Conservation (phyloP, 164 flowering plant genomes). For the Malania oleifera region DNA sequence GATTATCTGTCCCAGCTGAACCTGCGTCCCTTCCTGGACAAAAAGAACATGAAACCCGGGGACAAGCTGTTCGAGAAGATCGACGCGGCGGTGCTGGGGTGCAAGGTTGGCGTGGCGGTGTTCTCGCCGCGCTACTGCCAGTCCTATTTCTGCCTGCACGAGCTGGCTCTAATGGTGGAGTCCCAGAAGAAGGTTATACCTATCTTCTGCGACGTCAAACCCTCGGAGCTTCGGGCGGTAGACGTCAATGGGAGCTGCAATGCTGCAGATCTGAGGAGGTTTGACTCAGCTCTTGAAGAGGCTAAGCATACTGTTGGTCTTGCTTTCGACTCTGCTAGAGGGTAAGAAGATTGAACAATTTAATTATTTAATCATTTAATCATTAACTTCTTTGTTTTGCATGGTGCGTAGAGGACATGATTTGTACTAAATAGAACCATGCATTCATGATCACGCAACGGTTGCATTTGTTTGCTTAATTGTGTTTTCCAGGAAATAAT, state of each 20-base stretch:
- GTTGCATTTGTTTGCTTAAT: too few relatives aligned
- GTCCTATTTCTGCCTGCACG: constrained; percentile 10
- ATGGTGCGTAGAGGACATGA: too few relatives aligned
- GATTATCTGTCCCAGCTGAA: too few relatives aligned
- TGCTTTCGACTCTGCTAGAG: constrained; percentile 31
- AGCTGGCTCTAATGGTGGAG: constrained; percentile 28
- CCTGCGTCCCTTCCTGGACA: too few relatives aligned
- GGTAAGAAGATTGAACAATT: constrained; percentile 28
- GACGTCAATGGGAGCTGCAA: constrained; percentile 1
- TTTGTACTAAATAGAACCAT: too few relatives aligned
- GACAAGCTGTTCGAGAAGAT: too few relatives aligned
- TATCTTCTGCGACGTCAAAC: constrained; percentile 28
- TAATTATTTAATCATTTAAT: too few relatives aligned
- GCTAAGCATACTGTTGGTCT: constrained; percentile 37
- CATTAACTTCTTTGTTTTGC: too few relatives aligned
- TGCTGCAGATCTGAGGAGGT: constrained; percentile 11
- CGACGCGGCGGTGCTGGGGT: not conserved
- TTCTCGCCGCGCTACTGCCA: not conserved
- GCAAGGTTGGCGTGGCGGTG: not conserved
- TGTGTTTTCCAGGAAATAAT: too few relatives aligned
- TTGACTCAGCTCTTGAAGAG: constrained; percentile 33
- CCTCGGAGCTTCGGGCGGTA: constrained; percentile 22
- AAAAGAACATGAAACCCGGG: too few relatives aligned
- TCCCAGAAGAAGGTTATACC: constrained; percentile 33
- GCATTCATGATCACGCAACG: too few relatives aligned